phyloP scores from a whole-genome alignment of 2,329 filamentous ascomycete genomes.

The Harringtonia aguacate region DNA sequence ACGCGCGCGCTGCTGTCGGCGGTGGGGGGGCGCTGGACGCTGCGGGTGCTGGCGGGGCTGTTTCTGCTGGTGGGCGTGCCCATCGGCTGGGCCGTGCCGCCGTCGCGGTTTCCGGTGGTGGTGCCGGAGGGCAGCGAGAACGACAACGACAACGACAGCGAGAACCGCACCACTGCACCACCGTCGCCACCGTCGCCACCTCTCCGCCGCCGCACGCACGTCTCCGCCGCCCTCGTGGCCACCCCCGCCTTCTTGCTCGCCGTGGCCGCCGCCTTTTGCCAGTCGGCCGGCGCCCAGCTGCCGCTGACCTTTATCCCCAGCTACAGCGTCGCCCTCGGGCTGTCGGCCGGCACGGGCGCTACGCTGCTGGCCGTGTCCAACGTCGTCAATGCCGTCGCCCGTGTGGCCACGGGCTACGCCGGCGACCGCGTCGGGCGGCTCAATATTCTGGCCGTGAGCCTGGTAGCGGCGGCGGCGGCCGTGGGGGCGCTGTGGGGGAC shows the following conservation, averaged over 20 bases:
- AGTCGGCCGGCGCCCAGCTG: conserved; percentile 33
- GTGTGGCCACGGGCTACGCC: conserved; percentile 31
- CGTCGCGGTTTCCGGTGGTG: conserved; percentile 21
- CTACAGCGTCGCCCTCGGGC: conserved; percentile 32
- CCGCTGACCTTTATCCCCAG: conserved; percentile 37
- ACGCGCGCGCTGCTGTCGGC: conserved; percentile 27
- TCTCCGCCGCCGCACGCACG: conserved; percentile 21
- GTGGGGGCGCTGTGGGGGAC: conserved; percentile 11
- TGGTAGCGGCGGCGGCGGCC: conserved; percentile 4
- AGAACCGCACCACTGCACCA: too few species aligned
- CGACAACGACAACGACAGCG: too few species aligned
- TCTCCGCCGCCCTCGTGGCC: conserved; percentile 55
- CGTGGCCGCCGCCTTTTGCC: conserved; percentile 63
- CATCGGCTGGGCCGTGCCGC: conserved; percentile 26
- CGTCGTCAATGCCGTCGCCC: conserved; percentile 31
- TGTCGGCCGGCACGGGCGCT: conserved; percentile 27
- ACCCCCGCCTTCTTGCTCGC: conserved; percentile 92
- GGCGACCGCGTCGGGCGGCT: conserved; percentile 35
- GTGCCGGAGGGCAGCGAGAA: conserved; percentile 2
- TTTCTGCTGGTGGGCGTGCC: conserved; percentile 26
- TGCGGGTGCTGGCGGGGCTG: conserved; percentile 26
- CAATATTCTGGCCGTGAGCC: conserved; percentile 28
- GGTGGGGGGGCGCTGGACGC: conserved; percentile 32
- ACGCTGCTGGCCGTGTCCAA: conserved; percentile 32
- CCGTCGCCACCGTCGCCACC: conserved; percentile 5